Base-by-base conservation (phyloP, 108 stramenopile genomes). In the Skeletonema tropicum region DNA sequence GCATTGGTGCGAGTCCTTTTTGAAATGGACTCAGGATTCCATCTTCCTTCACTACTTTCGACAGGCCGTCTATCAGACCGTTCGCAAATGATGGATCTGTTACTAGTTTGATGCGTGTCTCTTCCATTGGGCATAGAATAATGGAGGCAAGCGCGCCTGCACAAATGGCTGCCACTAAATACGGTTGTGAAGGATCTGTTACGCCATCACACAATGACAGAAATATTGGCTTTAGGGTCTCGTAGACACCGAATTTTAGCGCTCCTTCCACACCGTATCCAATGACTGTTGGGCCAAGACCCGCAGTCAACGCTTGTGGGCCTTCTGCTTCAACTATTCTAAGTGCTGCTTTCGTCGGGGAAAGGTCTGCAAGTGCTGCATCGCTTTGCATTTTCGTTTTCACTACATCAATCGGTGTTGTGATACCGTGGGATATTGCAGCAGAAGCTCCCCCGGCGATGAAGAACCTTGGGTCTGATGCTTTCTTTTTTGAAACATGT, bases 401-500 rank as follows among this genome's bases (percentile, higher is more conserved):
- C 5, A 96, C 83, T 26, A 94, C 95, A 76, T 96, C 96, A 17
- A 96, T 64, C 8, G 95, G 95, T 11, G 91, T 90, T 25, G 92
- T 86, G 36, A 88, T 78, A 11, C 88, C 86, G 60, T 91, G 95
- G 8, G 92, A 92, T 12, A 83, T 60, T 26, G 95, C 91, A 12
- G 95, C 92, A 65, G 90, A 93, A 29, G 89, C 66, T 26, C 91
- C 92, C 31, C 92, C 92, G 4, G 94, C 90, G 21, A 89, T 46
- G 81, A 89, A 94, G 73, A 80, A 94, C 42, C 93, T 35, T 36
- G 73, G 61, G 68, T 78, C 82, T 5, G 73, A 29, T 17, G 64
- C 25, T 52, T 65, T 77, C 38, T 35, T 69, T 33, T 33, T 65
- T 71, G 19, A 17, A 39, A 30, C 29, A 45, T 66, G 46, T 17